Evolutionary conservation across 2,329 filamentous ascomycete genomes (phyloP).

Genomic region (Hyphodiscus sp.): DNA sequence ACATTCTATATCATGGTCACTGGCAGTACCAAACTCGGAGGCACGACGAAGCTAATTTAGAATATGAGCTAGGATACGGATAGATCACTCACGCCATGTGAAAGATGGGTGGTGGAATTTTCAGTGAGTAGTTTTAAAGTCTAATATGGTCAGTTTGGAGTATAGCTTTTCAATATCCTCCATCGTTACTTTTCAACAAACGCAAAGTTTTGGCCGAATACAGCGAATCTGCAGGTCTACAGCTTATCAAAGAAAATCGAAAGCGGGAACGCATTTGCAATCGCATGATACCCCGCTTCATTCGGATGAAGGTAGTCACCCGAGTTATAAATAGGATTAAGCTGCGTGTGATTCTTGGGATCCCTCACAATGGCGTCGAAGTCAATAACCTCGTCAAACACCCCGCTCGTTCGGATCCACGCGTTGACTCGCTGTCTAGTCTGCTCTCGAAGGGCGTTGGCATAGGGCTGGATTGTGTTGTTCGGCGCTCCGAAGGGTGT

Average conservation of each 20-base stretch:
- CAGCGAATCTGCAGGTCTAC: neutral
- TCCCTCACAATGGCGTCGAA: conserved; percentile 54
- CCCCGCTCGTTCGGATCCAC: conserved; percentile 50
- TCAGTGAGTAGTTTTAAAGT: too few species aligned
- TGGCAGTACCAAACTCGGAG: too few species aligned
- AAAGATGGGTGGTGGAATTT: too few species aligned
- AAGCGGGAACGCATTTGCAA: conserved; percentile 54
- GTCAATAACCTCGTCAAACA: conserved; percentile 56
- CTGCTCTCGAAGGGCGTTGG: conserved; percentile 45
- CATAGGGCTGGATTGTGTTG: conserved; percentile 42
- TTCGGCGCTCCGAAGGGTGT: conserved; percentile 50
- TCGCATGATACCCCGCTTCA: conserved; percentile 49
- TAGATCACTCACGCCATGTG: too few species aligned
- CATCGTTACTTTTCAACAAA: too few species aligned
- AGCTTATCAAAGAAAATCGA: conserved; percentile 37
- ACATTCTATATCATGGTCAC: too few species aligned
- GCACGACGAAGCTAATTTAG: too few species aligned
- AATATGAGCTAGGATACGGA: too few species aligned
- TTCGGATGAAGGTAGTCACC: conserved; percentile 63
- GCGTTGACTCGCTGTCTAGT: conserved; percentile 52
- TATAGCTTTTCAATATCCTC: too few species aligned
- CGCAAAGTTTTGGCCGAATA: too few species aligned
- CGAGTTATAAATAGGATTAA: conserved; percentile 47
- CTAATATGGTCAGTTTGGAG: too few species aligned
- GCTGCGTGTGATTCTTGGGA: conserved; percentile 38